Evolutionary conservation across 1,284 basidiomycete species (phyloP).

Genomic region (Ustilago sp.): DNA sequence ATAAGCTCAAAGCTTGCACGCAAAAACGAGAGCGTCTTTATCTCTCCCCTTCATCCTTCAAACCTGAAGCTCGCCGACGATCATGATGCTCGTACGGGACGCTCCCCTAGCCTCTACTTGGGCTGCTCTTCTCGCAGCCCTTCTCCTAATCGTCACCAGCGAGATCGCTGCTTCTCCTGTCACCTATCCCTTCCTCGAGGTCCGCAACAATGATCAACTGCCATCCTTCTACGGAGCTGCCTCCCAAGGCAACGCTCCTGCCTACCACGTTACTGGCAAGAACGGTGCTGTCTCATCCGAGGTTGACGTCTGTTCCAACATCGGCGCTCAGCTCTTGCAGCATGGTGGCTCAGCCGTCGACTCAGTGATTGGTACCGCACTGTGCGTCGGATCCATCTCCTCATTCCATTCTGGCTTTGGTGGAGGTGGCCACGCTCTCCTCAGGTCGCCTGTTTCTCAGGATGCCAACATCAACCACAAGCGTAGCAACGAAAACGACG

Average conservation of each 20-base stretch:
- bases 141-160: neutral
- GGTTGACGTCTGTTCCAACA: conserved; percentile 70
- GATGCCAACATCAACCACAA: conserved; percentile 28
- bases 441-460: conserved; percentile 40
- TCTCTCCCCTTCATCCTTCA: neutral
- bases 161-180: conserved; percentile 17
- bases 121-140: conserved; percentile 15
- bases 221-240: conserved; percentile 45
- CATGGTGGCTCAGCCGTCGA: conserved; percentile 71
- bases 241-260: conserved; percentile 56
- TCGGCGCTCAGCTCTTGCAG: conserved; percentile 69
- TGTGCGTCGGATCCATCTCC: conserved; percentile 71
- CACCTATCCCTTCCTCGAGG: conserved; percentile 8
- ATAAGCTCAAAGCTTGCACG: neutral
- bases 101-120: neutral
- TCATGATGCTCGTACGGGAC: conserved; percentile 9
- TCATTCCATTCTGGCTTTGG: conserved; percentile 71
- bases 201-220: conserved; percentile 21
- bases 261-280: conserved; percentile 47
- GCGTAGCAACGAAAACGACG: conserved; percentile 24
- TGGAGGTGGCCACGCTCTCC: conserved; percentile 67
- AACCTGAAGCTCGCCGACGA: neutral
- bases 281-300: conserved; percentile 64
- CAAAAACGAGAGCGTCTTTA: neutral
- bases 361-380: conserved; percentile 62